Conservation (phyloP, 108 stramenopile genomes). For the Nannochloropsis oceanica region DNA sequence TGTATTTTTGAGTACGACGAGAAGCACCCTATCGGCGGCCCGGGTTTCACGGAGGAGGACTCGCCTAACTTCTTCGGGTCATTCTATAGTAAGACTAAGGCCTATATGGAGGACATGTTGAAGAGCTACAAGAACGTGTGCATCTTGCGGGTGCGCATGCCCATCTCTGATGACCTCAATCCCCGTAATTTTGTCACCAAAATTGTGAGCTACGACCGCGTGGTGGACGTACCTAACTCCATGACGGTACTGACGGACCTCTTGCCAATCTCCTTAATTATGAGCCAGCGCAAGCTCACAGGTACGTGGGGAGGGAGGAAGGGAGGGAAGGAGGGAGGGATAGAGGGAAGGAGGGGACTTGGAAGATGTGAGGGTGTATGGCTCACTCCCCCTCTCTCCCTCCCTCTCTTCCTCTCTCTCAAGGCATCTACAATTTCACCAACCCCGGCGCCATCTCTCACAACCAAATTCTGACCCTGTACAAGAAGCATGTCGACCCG, state of each 20-base stretch:
- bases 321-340: not conserved
- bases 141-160: constrained; percentile 95
- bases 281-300: constrained; percentile 54
- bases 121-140: constrained; percentile 66
- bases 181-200: constrained; percentile 98
- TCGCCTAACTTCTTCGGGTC: constrained; percentile 89
- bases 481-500: constrained; percentile 95
- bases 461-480: constrained; percentile 91
- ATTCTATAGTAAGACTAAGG: constrained; percentile 96
- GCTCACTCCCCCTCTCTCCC: not conserved
- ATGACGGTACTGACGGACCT: constrained; percentile 96
- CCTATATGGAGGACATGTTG: constrained; percentile 83
- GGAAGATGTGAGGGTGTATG: too few species aligned
- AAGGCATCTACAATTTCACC: constrained; percentile 96
- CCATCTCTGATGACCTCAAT: constrained; percentile 86
- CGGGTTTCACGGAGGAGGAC: constrained; percentile 93
- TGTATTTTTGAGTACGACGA: constrained; percentile 99
- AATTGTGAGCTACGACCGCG: constrained; percentile 75
- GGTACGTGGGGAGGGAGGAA: not conserved
- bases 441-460: constrained; percentile 99
- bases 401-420: constrained; percentile 37
- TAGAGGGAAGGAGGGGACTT: not conserved
- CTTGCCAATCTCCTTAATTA: constrained; percentile 80
- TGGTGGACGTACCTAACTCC: constrained; percentile 97
- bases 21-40: constrained; percentile 63